Evolutionary conservation across 1,284 basidiomycete genomes (phyloP).

Genomic region (Malassezia restricta): DNA sequence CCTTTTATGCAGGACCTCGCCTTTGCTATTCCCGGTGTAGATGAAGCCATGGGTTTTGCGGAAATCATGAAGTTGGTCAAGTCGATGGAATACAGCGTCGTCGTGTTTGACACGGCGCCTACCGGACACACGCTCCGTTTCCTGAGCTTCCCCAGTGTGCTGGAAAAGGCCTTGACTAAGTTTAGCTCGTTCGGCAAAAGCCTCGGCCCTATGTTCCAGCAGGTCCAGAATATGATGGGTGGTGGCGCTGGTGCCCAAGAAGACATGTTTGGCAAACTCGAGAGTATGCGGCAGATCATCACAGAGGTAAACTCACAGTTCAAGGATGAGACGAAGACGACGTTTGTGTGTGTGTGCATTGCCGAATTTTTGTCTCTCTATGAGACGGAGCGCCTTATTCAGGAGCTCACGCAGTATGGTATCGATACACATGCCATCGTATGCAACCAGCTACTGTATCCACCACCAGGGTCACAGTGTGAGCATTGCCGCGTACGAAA

Average conservation of each 20-base stretch:
- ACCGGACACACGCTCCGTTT: constrained; percentile 97
- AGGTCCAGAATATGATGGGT: constrained; percentile 78
- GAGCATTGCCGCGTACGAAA: constrained; percentile 87
- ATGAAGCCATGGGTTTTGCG: constrained; percentile 99
- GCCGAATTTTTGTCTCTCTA: constrained; percentile 95
- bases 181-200: constrained; percentile 77
- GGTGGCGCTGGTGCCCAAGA: constrained; percentile 51
- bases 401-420: constrained; percentile 87
- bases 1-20: constrained; percentile 99
- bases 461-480: constrained; percentile 77
- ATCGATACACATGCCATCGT: constrained; percentile 99
- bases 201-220: constrained; percentile 81
- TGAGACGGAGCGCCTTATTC: constrained; percentile 93
- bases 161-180: constrained; percentile 94
- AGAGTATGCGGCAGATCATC: constrained; percentile 90
- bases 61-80: constrained; percentile 99
- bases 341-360: constrained; percentile 92
- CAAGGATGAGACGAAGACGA: constrained; percentile 96
- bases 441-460: constrained; percentile 91
- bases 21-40: constrained; percentile 96
- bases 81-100: constrained; percentile 99
- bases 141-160: constrained; percentile 89
- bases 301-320: constrained; percentile 99
- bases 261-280: constrained; percentile 96
- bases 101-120: constrained; percentile 97